Percentiles rank a stretch among this genome's conserved stretches.
These are phyloP conservation scores for Pseudonitzschia pungens DNA, from an alignment of 108 stramenopile species.

Conservation along the genomic window DNA sequence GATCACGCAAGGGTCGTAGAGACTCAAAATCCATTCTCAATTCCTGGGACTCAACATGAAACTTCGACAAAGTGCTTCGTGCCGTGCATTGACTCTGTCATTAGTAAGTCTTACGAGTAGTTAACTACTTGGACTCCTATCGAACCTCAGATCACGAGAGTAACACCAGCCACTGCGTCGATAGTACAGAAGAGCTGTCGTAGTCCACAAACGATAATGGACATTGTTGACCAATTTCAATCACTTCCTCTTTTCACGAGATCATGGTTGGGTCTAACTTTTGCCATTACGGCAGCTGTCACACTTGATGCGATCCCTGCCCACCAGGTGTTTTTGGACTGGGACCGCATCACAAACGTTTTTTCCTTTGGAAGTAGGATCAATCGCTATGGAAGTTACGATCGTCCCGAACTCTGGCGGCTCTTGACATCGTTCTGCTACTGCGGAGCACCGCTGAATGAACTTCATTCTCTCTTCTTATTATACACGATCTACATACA, in stretches of 20 bases:
- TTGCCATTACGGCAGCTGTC: conserved; percentile 34
- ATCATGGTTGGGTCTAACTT: conserved; percentile 36
- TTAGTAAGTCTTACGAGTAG: too few relatives aligned
- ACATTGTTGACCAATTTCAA: conserved; percentile 20
- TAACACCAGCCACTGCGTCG: too few relatives aligned
- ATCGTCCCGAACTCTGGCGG: conserved; percentile 15
- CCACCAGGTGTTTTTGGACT: conserved; percentile 14
- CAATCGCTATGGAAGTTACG: background rate
- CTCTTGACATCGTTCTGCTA: conserved; percentile 19
- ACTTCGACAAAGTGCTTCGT: too few relatives aligned
- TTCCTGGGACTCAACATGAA: too few relatives aligned
- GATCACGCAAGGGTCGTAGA: too few relatives aligned
- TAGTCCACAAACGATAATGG: background rate
- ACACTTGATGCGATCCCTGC: conserved; percentile 32
- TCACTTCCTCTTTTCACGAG: conserved; percentile 41
- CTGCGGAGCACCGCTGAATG: conserved; percentile 1
- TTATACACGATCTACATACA: conserved; percentile 9
- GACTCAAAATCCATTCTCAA: too few relatives aligned
- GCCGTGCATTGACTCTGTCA: too few relatives aligned
- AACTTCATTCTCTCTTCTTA: conserved; percentile 3
- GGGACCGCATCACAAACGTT: background rate
- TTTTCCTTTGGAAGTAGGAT: background rate
- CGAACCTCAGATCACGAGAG: too few relatives aligned
- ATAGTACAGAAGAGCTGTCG: background rate
- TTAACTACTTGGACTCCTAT: too few relatives aligned